Evolutionary conservation across 1,284 basidiomycete species (phyloP).

Genomic region (Anthracocystis setariae): DNA sequence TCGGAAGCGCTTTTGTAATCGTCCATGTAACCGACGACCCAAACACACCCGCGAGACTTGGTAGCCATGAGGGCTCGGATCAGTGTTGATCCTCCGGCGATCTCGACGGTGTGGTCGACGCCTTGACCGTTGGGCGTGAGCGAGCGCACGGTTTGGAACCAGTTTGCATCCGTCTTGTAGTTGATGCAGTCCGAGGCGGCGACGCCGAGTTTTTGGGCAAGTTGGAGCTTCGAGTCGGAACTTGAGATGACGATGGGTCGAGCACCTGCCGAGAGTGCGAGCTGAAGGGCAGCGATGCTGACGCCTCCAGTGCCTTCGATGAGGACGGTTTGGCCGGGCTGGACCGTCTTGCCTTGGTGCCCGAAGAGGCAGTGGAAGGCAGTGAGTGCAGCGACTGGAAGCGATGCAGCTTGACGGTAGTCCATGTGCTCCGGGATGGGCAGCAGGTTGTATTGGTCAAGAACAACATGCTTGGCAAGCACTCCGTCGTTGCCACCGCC

Average conservation of each 20-base stretch:
- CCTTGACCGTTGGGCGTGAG: slow-evolving; percentile 28
- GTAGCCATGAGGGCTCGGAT: slow-evolving; percentile 22
- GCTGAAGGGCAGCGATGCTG: slow-evolving; percentile 36
- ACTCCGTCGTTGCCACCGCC: slow-evolving; percentile 32
- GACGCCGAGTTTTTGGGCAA: slow-evolving; percentile 29
- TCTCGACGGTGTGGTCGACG: slow-evolving; percentile 44
- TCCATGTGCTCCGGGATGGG: slow-evolving; percentile 33
- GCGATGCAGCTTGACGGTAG: slow-evolving; percentile 29
- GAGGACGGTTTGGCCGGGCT: slow-evolving; percentile 36
- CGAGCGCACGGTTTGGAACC: slow-evolving; percentile 19
- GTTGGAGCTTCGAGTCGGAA: slow-evolving; percentile 28
- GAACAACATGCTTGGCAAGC: slow-evolving; percentile 23
- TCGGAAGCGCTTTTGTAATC: slow-evolving; percentile 32
- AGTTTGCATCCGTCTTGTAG: slow-evolving; percentile 24
- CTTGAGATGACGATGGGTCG: slow-evolving; percentile 47
- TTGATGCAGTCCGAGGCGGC: slow-evolving; percentile 32
- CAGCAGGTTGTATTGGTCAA: slow-evolving; percentile 38
- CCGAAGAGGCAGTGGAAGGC: slow-evolving; percentile 49
- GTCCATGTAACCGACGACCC: slow-evolving; percentile 49
- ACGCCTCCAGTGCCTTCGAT: slow-evolving; percentile 49
- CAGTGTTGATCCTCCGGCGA: slow-evolving; percentile 42
- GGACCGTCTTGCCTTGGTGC: slow-evolving; percentile 13
- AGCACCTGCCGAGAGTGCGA: slow-evolving; percentile 31
- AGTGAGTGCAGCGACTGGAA: slow-evolving; percentile 36
- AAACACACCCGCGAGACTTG: slow-evolving; percentile 28